A percentile compares a stretch with the other conserved stretches of the same genome.
Conservation (phyloP, 169 alveolate genomes). For the Besnoitia besnoiti region DNA sequence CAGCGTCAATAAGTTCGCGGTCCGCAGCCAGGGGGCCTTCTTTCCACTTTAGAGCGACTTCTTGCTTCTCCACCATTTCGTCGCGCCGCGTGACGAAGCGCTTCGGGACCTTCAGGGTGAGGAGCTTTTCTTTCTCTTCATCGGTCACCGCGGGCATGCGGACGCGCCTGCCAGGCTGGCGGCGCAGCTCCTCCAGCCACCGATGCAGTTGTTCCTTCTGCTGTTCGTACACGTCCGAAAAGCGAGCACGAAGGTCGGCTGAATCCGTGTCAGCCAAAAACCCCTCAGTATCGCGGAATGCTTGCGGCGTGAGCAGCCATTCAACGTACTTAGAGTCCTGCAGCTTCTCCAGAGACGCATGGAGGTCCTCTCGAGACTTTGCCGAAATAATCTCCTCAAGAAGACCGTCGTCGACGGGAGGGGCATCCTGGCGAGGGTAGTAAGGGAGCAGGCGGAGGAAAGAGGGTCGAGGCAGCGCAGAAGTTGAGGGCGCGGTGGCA, state of each 20-base stretch:
- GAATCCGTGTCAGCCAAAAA: conserved; percentile 28
- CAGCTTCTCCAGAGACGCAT: neutral
- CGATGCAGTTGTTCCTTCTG: conserved; percentile 12
- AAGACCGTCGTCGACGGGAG: conserved; percentile 12
- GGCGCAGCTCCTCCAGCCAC: neutral
- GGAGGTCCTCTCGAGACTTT: conserved; percentile 6
- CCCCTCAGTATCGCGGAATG: neutral
- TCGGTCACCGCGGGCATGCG: conserved; percentile 13
- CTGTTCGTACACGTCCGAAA: conserved; percentile 12
- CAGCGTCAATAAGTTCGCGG: conserved; percentile 31
- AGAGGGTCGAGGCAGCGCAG: conserved; percentile 7
- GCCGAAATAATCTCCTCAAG: conserved; percentile 16
- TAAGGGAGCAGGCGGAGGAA: neutral
- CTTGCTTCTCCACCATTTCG: neutral
- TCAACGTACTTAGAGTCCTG: neutral
- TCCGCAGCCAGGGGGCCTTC: neutral
- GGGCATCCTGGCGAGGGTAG: neutral
- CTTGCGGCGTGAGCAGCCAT: conserved; percentile 12
- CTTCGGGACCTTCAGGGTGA: neutral
- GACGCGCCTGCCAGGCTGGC: neutral
- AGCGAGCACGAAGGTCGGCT: neutral
- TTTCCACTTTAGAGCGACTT: neutral
- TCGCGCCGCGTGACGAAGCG: neutral
- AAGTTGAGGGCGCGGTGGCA: neutral
- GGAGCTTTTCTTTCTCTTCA: neutral